These are phyloP conservation scores for Teunomyces atbi DNA, from an alignment of 805 yeast genomes.

Conservation along the genomic window DNA sequence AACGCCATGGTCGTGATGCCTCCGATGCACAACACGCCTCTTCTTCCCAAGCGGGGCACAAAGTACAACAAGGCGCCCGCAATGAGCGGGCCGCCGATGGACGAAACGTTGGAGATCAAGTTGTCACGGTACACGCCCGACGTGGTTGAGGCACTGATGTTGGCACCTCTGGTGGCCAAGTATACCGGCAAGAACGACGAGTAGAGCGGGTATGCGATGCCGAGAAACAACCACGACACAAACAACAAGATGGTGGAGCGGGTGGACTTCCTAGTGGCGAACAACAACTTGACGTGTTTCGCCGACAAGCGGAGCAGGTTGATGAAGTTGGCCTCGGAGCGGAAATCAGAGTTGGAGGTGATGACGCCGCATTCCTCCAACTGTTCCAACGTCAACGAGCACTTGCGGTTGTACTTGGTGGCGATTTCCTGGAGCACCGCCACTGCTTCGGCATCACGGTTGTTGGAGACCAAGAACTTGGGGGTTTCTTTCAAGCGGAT, in stretches of 20 bases:
- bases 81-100: constrained; percentile 53
- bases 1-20: constrained; percentile 20
- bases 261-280: constrained; percentile 8
- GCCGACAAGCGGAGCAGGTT: constrained; percentile 6
- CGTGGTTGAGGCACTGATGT: constrained; percentile 38
- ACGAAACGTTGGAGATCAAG: constrained; percentile 45
- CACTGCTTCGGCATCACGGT: constrained; percentile 50
- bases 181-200: constrained; percentile 51
- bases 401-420: constrained; percentile 15
- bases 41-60: constrained; percentile 15
- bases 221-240: constrained; percentile 37
- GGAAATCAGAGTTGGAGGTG: constrained; percentile 18
- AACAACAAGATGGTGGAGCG: constrained; percentile 11
- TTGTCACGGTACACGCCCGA: constrained; percentile 48
- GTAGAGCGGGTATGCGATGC: constrained; percentile 55
- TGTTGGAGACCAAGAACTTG: constrained; percentile 50
- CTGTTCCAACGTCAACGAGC: constrained; percentile 23
- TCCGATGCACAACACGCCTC: constrained; percentile 19
- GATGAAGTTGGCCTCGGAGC: constrained; percentile 8
- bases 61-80: constrained; percentile 39
- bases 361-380: constrained; percentile 19
- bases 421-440: constrained; percentile 46
- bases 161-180: constrained; percentile 42
- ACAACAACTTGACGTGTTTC: constrained; percentile 12
- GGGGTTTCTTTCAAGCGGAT: constrained; percentile 54